Conservation (phyloP, 257 asterid species). For the Solanum appendiculatum region DNA sequence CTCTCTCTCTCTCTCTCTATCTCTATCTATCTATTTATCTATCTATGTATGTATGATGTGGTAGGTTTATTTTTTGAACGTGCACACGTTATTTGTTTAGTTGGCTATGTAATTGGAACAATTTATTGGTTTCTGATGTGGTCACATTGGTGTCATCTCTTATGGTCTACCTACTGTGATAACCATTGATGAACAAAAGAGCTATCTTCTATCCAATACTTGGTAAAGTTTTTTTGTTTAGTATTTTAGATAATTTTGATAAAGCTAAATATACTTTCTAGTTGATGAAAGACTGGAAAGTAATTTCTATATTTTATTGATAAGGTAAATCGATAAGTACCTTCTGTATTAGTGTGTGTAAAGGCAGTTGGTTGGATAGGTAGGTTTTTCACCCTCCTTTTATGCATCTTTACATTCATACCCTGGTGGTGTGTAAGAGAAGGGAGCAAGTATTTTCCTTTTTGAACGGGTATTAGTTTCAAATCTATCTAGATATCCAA, state of each 20-base stretch:
- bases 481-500: not conserved
- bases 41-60: not conserved
- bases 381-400: not conserved
- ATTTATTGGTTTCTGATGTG: not conserved
- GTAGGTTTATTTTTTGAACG: not conserved
- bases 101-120: not conserved
- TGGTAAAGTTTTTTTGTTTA: not conserved
- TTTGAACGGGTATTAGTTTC: not conserved
- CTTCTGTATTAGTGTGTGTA: not conserved
- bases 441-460: not conserved
- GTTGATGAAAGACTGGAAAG: not conserved
- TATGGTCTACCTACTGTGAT: not conserved
- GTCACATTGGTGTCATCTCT: not conserved
- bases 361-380: not conserved
- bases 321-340: not conserved
- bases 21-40: fast-evolving
- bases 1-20: not conserved
- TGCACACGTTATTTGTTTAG: not conserved
- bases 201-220: not conserved
- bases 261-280: not conserved
- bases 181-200: not conserved
- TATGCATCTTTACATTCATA: not conserved
- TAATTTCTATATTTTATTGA: not conserved
- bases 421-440: not conserved
- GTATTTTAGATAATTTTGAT: not conserved